Evolutionary conservation across 2,329 filamentous ascomycete species (phyloP).

Genomic region (Fusarium falciforme): DNA sequence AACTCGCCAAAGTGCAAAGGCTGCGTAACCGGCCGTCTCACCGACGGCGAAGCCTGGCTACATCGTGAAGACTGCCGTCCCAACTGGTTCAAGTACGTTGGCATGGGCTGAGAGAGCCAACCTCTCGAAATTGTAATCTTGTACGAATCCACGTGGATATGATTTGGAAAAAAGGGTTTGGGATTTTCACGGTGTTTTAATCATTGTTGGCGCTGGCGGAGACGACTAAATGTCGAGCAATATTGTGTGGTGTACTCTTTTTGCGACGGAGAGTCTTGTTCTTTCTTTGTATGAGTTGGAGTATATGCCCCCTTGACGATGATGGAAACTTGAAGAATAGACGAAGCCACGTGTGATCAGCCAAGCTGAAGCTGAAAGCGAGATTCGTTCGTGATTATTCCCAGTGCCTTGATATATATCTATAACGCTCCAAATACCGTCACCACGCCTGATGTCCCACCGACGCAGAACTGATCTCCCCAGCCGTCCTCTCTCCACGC

Average conservation of each 20-base stretch:
- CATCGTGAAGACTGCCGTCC: constrained; percentile 93
- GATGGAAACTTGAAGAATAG: constrained; percentile 13
- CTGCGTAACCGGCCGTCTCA: constrained; percentile 88
- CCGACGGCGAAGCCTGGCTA: constrained; percentile 86
- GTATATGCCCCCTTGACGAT: constrained; percentile 26
- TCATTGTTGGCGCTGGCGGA: constrained; percentile 36
- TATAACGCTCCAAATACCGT: constrained; percentile 66
- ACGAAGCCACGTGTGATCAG: background rate
- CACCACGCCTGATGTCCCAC: constrained; percentile 73
- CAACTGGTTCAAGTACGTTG: constrained; percentile 96
- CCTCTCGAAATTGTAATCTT: constrained; percentile 10
- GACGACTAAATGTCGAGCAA: constrained; percentile 16
- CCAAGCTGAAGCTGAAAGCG: background rate
- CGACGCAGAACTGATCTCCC: constrained; percentile 73
- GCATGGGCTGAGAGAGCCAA: constrained; percentile 71
- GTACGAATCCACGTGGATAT: constrained; percentile 2
- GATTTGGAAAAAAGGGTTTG: constrained; percentile 6
- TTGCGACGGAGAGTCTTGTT: constrained; percentile 13
- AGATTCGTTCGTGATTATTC: constrained; percentile 2
- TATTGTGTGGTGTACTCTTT: constrained; percentile 9
- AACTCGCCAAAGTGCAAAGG: constrained; percentile 94
- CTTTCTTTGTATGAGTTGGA: constrained; percentile 19
- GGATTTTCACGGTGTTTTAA: constrained; percentile 11
- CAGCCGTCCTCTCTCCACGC: constrained; percentile 72
- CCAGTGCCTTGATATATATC: constrained; percentile 24